Base-by-base conservation (phyloP, 139 green algal genomes). In the Chlamydomonas incerta region DNA sequence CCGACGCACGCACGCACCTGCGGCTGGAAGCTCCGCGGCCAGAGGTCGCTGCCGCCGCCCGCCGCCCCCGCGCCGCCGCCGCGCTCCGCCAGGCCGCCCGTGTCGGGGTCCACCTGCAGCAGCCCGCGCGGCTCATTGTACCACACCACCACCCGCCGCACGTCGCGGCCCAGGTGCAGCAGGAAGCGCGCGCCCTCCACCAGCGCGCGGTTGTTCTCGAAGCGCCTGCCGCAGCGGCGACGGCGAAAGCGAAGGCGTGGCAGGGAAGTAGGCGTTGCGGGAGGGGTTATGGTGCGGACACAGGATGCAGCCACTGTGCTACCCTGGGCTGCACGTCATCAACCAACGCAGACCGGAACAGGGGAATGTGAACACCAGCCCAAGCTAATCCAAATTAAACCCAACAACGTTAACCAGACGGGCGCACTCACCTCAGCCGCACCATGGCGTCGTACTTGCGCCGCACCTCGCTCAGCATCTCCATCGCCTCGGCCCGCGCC, bases 131-230 rank as follows among this genome's bases (percentile, higher is more conserved):
- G 9, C 58, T 70, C 55, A 55, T 65, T 70, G 71, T 80, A 72
- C 57, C 68, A 87, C 41, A 83, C 47, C 63, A 83, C 26, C 57
- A 87, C 81, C 11, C 69, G 69, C 6, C 70, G 68, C 35, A 87
- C 41, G 6, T 60, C 57, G 26, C 58, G n/a, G 21, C 55, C 82
- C 58, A 74, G 37, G 29, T 90, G 80, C 47, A 90, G 37, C 65
- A 60, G n/a, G 87, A 90, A 90, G 21, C 65, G 55, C 15, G 81
- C 87, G 5, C 87, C 87, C 81, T 90, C 87, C 37, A 85, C 63
- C n/a, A 90, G 81, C 8, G 87, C 81, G 0, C 87, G 80, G 17
- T 84, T 57, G 66, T 75, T 85, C 52, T 88, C 87, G 11, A 41
- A 58, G 24, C 72, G 80, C 80, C 80, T 85, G 65, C 28, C 11